Conservation (phyloP, 306 rosid genomes). For the Lathyrus tuberosus region DNA sequence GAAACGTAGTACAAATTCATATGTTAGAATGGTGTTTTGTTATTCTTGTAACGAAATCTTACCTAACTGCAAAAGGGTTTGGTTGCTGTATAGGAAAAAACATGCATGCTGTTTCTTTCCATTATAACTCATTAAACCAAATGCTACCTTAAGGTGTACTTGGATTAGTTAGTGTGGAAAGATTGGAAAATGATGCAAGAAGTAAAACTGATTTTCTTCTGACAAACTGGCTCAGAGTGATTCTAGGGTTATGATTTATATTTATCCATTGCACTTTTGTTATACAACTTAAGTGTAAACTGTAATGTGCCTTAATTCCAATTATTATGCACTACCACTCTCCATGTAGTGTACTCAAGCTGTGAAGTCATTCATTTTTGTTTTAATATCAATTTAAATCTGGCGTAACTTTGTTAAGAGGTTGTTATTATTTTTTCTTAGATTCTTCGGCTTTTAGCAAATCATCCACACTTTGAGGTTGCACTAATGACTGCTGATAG, state of each 20-base stretch:
- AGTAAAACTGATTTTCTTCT: conserved; percentile 10
- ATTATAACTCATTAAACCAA: neutral
- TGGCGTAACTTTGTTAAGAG: conserved; percentile 11
- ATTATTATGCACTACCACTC: neutral
- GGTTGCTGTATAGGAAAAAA: conserved; percentile 3
- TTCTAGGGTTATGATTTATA: conserved; percentile 3
- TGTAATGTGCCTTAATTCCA: neutral
- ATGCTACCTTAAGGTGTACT: conserved; percentile 5
- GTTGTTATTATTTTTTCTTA: conserved; percentile 42
- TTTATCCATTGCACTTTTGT: neutral
- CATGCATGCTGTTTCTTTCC: neutral
- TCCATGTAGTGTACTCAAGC: conserved; percentile 14
- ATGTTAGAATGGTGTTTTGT: too few species aligned
- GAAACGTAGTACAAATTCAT: too few species aligned
- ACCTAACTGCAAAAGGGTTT: neutral
- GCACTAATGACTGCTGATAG: conserved; percentile 84
- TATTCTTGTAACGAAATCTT: too few species aligned
- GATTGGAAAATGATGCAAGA: neutral
- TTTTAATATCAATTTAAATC: neutral
- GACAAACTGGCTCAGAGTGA: conserved; percentile 11
- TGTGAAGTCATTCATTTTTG: neutral
- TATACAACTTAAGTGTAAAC: conserved; percentile 11
- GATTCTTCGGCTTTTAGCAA: conserved; percentile 89
- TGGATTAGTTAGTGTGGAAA: conserved; percentile 20
- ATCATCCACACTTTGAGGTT: conserved; percentile 84